Conservation (phyloP, 2,329 filamentous ascomycete species). For the Leptographium galeiforme region DNA sequence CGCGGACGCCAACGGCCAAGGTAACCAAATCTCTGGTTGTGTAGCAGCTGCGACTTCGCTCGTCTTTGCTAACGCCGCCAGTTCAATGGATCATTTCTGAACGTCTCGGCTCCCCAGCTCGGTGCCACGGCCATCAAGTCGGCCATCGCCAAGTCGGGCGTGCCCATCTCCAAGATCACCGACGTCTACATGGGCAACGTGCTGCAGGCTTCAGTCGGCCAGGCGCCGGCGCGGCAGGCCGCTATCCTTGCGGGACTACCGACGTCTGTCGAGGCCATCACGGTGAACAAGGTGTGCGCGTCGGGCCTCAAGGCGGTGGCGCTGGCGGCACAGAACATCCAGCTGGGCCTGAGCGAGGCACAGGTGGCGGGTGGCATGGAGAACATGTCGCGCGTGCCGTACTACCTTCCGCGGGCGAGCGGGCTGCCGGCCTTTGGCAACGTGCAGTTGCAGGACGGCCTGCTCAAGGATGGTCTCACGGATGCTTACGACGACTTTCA, state of each 20-base stretch:
- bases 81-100: conserved; percentile 90
- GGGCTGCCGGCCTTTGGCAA: conserved; percentile 77
- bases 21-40: conserved; percentile 28
- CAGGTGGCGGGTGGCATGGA: conserved; percentile 95
- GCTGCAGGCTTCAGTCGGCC: conserved; percentile 68
- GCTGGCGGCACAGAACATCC: conserved; percentile 86
- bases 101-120: conserved; percentile 72
- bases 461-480: conserved; percentile 89
- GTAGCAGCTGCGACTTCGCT: background rate
- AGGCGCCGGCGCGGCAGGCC: conserved; percentile 86
- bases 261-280: conserved; percentile 70
- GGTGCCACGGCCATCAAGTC: conserved; percentile 86
- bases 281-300: conserved; percentile 96
- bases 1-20: conserved; percentile 81
- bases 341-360: conserved; percentile 76
- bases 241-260: conserved; percentile 77
- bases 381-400: conserved; percentile 90
- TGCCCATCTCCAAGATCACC: conserved; percentile 68
- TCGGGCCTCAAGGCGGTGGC: conserved; percentile 87
- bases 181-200: conserved; percentile 99
- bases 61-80: conserved; percentile 20
- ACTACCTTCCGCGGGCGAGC: conserved; percentile 75
- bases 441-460: conserved; percentile 74
- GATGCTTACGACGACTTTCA: conserved; percentile 96
- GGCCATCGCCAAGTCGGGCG: conserved; percentile 71